Evolutionary conservation across 176 grass and related monocot genomes (phyloP), one percentile per base, ranked within the genome.

Genomic region (Guadua angustifolia): DNA sequence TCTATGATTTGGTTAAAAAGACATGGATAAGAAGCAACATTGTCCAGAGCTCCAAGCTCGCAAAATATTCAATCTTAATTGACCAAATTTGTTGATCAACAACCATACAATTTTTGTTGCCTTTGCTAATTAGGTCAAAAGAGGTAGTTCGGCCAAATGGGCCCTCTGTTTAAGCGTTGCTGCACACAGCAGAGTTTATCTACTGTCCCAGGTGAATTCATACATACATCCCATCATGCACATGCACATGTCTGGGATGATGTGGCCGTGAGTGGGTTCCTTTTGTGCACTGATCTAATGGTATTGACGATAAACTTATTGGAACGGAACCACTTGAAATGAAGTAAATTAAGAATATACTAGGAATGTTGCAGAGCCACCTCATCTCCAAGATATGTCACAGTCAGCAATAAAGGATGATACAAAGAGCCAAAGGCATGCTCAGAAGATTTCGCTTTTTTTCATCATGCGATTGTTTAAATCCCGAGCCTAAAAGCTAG

Each of bases 201-300:
- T 77, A n/a, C 42, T 61, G 32, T 45, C 69, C 16, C 53, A 42
- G 74, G 80, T 90, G 84, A 79, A 75, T 75, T 80, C 84, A 75
- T 21, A 87, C 80, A 39, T 80, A 68, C n/a, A 44, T 15, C 51
- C 84, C 88, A 90, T 50, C 6, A 87, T 33, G 84, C 88, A 76
- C 68, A 79, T 79, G 84, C 71, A 38, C 59, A 35, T 79, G 84
- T 74, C 58, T 73, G 73, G 11, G 59, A 4, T 59, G 88, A 69
- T 63, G 88, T 71, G 88, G 45, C 72, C 13, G 45, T 56, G 65
- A 67, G 53, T 90, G 83, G 79, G 74, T 74, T 86, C 79, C 84
- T 83, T 43, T 35, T 79, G n/a, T 50, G 68, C 74, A 74, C 59
- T 11, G 47, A 83, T 86, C 74, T 78, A 73, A 14, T 59, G 29